A percentile compares a stretch with the other conserved stretches of the same genome.
Evolutionary conservation across 257 asterid genomes (phyloP).

Genomic region (Salvia rosmarinus): DNA sequence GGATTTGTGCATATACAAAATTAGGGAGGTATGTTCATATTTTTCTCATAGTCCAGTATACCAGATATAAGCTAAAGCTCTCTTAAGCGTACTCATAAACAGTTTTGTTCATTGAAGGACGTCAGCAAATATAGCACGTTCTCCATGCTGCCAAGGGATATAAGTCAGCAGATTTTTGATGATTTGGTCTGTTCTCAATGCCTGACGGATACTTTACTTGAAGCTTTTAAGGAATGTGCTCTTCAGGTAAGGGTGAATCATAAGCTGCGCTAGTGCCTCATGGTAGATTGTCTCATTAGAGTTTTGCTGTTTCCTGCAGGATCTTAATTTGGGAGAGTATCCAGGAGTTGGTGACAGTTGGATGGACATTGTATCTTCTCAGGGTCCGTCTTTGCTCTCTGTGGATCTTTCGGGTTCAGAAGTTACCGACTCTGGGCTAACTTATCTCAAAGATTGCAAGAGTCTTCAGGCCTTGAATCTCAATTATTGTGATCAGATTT

Average conservation of each 20-base stretch:
- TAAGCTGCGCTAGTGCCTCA: constrained; percentile 22
- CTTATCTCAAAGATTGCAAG: constrained; percentile 65
- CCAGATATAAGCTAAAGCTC: neutral
- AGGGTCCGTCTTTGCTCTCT: constrained; percentile 81
- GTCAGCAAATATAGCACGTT: constrained; percentile 61
- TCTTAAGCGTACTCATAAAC: constrained; percentile 16
- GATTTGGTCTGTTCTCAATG: constrained; percentile 72
- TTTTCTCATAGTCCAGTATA: neutral
- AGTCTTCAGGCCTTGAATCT: constrained; percentile 70
- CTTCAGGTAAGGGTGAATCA: constrained; percentile 67
- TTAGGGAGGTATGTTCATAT: constrained; percentile 63
- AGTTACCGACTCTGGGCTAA: constrained; percentile 74
- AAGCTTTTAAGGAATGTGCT: constrained; percentile 94
- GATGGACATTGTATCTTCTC: constrained; percentile 86
- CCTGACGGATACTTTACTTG: constrained; percentile 58
- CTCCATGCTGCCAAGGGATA: constrained; percentile 85
- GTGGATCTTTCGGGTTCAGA: constrained; percentile 86
- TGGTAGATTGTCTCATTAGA: constrained; percentile 31
- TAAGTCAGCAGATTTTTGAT: constrained; percentile 88
- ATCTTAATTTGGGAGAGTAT: constrained; percentile 81
- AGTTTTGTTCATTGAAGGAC: constrained; percentile 59
- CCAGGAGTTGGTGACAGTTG: constrained; percentile 74
- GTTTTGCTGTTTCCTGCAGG: constrained; percentile 55
- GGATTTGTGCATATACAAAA: constrained; percentile 76
- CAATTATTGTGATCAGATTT: constrained; percentile 80